Base-by-base conservation (phyloP, 179 eudicot species). In the Patellifolia procumbens region DNA sequence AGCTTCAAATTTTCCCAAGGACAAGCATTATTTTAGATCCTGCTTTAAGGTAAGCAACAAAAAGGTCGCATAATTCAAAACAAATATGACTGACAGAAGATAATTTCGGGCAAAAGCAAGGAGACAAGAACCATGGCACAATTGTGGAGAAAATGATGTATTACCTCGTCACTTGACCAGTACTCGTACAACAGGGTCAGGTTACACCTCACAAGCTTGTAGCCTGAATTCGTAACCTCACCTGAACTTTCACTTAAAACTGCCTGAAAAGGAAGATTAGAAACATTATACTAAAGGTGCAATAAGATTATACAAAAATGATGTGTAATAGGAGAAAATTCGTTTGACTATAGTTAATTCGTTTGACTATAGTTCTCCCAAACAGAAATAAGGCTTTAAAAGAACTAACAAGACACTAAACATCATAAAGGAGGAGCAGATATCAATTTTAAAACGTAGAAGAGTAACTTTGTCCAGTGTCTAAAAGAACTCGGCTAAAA, bases 161-260 rank as follows among this genome's bases (percentile, higher is more conserved):
- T 16, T 87, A 89, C 96, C 96, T 91, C 92, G 74, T 86, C 83
- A 87, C 80, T 79, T 66, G 86, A 87, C 96, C 96, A 91, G 61
- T 91, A 91, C 69, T 76, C 85, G 76, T 91, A 91, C 79, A 80
- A 85, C 84, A 91, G 76, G 26, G 90, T 91, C 74, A 91, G 70
- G 74, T 79, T 87, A 83, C 96, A 91, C 81, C 79, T 86, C 70
- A 87, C 91, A 31, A 91, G 86, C 79, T 89, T 91, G 78, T 78
- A 78, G 74, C 70, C 48, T 64, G 83, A 71, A 65, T 34, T 16
- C 52, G 68, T 28, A 75, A 17, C 84, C 59, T 80, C 80, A 20
- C 34, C 79, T 51, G 78, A 68, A 65, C 85, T 80, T 73, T 86
- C 92, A 29, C 74, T 81, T 22, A 87, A 45, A 34, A 85, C 86